Base-by-base conservation (phyloP, 805 yeast genomes). In the Starmerella floris region DNA sequence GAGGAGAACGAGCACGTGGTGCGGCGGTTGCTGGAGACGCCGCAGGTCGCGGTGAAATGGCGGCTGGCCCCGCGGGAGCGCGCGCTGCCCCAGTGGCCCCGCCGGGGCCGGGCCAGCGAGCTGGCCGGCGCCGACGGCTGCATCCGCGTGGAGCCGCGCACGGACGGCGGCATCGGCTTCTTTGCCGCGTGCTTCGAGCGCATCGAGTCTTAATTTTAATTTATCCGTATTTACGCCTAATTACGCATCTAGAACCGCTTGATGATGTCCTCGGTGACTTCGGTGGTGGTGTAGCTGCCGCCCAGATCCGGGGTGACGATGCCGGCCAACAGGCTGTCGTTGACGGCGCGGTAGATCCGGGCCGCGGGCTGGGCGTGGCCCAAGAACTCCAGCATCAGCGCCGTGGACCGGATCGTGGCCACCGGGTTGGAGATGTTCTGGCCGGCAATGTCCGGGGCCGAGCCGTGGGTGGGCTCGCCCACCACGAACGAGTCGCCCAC, bases 401-500 rank as follows among this genome's bases (percentile, higher is more conserved):
- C 98, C 45, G 96, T 79, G 25, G 98, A 91, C 68, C 98, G 79
- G 61, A 91, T 88, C 40, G 98, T 91, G 44, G 98, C 98, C 58
- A 91, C 78, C 52, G 98, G 98, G 73, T 88, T 88, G 36, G 53
- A 43, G 56, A 84, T 83, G 56, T 91, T 91, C 64, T 73, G 78
- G 56, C 98, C 98, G 62, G 87, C 95, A 53, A 91, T 91, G 63
- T 91, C 98, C 44, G 98, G 98, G 42, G 98, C 98, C 43, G 95
- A 83, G 49, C 98, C 98, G 67, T 91, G 98, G 62, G 96, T 87
- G 60, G 98, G 98, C 68, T 91, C 98, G 62, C 98, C 98, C 60
- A 91, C 84, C 50, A 93, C 96, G 60, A 91, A 88, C 61, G 72
- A 66, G 61, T 85, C 95, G 58, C 98, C 98, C 50, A 91, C 98